Base-by-base conservation (phyloP, 2,329 filamentous ascomycete species). In the Akanthomyces muscarius region DNA sequence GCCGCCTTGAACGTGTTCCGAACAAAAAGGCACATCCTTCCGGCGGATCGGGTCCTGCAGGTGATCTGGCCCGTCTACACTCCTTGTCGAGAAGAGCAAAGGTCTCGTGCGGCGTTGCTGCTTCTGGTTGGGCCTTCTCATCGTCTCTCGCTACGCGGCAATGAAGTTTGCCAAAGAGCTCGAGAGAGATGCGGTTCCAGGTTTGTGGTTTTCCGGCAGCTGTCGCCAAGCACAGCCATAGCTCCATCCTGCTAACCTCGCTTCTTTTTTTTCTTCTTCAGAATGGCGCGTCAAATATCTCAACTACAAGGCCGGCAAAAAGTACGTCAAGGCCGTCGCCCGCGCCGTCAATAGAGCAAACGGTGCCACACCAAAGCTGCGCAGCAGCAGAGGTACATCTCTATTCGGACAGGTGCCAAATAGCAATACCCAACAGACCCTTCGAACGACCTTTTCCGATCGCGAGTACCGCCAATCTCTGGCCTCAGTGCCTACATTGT, bases 221-320 rank as follows among this genome's bases (percentile, higher is more conserved):
- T 14, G 57, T 28, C 25, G 23, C 38, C 18, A n/a, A n/a, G 16
- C 53, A 14, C 21, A 10, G 3, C 5, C 14, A 4, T 8, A 11
- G 21, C 21, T 21, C 21, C 11, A 56, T 53, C 38, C 18, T 41
- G 25, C 36, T 65, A 58, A 62, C 61, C 53, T 23, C 21, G 21
- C 6, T 18, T 21, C 10, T 7, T 13, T 13, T n/a, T n/a, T 23
- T 45, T 33, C 30, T 8, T 8, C 10, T 16, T 33, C 68, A 88
- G 86, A 98, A 85, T 98, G 94, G 94, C 87, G 90, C 71, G 85
- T 88, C 74, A 96, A 97, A 76, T 98, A 97, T 75, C 84, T 98
- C 69, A 87, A 97, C 77, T 98, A 98, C 82, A 97, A 96, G 83
- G 87, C 87, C 63, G 94, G 92, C 65, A 98, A 98, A 79, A 97